Evolutionary conservation across 306 rosid species (phyloP), one percentile per base, ranked within the genome.

Genomic region (Lagenaria siceraria): DNA sequence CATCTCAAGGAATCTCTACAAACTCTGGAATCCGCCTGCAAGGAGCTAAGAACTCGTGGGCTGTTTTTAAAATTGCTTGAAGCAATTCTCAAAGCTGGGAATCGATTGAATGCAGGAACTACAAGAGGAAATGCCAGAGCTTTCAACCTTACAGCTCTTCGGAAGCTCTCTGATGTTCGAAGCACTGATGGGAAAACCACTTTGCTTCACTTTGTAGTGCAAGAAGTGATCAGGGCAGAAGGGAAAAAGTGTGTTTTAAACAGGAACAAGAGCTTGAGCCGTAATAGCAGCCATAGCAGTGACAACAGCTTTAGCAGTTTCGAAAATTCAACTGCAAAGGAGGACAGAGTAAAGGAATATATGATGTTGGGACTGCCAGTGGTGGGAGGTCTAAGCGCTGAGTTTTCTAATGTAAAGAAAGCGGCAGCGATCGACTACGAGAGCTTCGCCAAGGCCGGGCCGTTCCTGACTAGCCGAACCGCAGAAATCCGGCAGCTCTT

Each of bases 101-200:
- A 96, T 73, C 88, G 97, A 5, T 87, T 96, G 96, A 96, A 96
- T 80, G 98, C 98, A 0, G 99, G 98, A 43, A 96, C 99, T 68
- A 79, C 92, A 0, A 81, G 99, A 80, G 99, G 99, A 21, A 90
- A 96, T 82, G 99, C 99, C 33, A 91, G 90, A 80, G 99, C 99
- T 64, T 96, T 96, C 85, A 86, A 90, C 82, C 90, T 96, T 82
- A 82, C 75, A 68, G 84, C 99, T 81, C 85, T 96, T 1, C 85
- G 94, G 58, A 96, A 92, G 76, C 99, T 96, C 46, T 89, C 97
- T 2, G 98, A 96, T 78, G 99, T 96, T 29, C 87, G 85, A 82
- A 90, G 98, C 81, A 81, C 84, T 0, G 97, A 96, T 35, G 98
- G 99, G 17, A 90, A 89, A 80, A 92, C 99, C 43, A 92, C 97